These are phyloP conservation scores for Rossbeevera mucosa DNA, from an alignment of 768 basidiomycete species.

Conservation along the genomic window DNA sequence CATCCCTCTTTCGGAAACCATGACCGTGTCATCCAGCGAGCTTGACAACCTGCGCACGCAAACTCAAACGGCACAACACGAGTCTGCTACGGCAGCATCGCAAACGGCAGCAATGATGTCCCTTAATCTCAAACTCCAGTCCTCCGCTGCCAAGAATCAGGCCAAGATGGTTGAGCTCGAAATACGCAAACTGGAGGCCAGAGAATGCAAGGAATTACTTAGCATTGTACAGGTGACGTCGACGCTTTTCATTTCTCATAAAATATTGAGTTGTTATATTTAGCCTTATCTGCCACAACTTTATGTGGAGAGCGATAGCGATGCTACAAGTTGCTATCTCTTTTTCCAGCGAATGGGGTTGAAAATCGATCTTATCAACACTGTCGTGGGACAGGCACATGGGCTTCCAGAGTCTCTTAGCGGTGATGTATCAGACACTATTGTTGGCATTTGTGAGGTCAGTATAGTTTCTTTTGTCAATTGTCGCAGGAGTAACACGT, in stretches of 20 bases:
- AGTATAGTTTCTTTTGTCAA: conserved; percentile 13
- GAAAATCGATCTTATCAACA: conserved; percentile 86
- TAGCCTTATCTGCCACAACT: conserved; percentile 89
- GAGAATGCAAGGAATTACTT: conserved; percentile 75
- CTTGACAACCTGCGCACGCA: conserved; percentile 79
- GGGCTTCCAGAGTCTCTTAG: conserved; percentile 82
- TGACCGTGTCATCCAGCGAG: conserved; percentile 50
- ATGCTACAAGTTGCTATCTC: conserved; percentile 84
- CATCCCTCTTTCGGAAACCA: conserved; percentile 5
- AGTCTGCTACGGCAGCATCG: conserved; percentile 76
- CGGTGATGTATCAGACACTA: conserved; percentile 71
- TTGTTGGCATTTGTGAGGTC: conserved; percentile 95
- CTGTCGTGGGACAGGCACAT: conserved; percentile 76
- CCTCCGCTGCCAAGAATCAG: conserved; percentile 86
- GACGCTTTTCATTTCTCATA: background rate
- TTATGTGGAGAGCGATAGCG: conserved; percentile 85
- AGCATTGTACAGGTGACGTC: conserved; percentile 69
- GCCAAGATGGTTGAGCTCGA: conserved; percentile 88
- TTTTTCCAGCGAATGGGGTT: conserved; percentile 87
- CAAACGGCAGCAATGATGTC: conserved; percentile 94
- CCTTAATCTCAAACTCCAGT: conserved; percentile 90
- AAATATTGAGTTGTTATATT: background rate
- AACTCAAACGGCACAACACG: conserved; percentile 78
- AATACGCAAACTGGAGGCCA: conserved; percentile 77
- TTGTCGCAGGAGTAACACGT: background rate